Percentiles rank a stretch among this genome's conserved stretches.
Evolutionary conservation across 2,329 filamentous ascomycete species (phyloP).

Genomic region (Exophiala sideris): DNA sequence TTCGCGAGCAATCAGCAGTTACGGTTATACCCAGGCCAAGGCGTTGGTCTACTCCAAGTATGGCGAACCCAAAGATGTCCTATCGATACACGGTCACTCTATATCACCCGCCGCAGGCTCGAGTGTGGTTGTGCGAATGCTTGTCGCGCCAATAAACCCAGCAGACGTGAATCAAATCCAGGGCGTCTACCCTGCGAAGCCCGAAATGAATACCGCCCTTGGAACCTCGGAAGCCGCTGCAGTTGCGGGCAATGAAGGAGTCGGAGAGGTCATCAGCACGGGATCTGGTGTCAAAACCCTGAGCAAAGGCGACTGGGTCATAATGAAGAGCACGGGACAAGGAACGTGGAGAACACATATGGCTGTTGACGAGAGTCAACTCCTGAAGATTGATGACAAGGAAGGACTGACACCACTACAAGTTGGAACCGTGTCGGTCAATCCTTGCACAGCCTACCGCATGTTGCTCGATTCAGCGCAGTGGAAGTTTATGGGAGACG

Average conservation of each 20-base stretch:
- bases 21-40: constrained; percentile 50
- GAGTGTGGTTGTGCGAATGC: constrained; percentile 74
- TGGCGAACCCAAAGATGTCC: constrained; percentile 48
- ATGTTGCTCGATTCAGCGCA: constrained; percentile 78
- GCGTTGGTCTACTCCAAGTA: constrained; percentile 48
- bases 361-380: constrained; percentile 56
- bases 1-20: constrained; percentile 43
- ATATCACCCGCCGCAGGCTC: constrained; percentile 54
- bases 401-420: constrained; percentile 70
- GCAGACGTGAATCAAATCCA: constrained; percentile 98
- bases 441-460: constrained; percentile 90
- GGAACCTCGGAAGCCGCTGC: constrained; percentile 74
- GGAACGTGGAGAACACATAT: constrained; percentile 96
- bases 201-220: constrained; percentile 69
- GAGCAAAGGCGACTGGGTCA: constrained; percentile 83
- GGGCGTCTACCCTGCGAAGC: constrained; percentile 87
- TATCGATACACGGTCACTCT: constrained; percentile 48
- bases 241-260: constrained; percentile 85
- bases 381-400: constrained; percentile 69
- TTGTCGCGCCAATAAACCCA: constrained; percentile 91
- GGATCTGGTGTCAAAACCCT: constrained; percentile 62
- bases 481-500: constrained; percentile 61
- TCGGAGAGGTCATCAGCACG: constrained; percentile 78
- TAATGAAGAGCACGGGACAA: constrained; percentile 77
- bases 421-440: constrained; percentile 83